Percentiles rank a stretch among this genome's conserved stretches.
phyloP scores from a whole-genome alignment of 139 green algal genomes.

The Micractinium conductrix region DNA sequence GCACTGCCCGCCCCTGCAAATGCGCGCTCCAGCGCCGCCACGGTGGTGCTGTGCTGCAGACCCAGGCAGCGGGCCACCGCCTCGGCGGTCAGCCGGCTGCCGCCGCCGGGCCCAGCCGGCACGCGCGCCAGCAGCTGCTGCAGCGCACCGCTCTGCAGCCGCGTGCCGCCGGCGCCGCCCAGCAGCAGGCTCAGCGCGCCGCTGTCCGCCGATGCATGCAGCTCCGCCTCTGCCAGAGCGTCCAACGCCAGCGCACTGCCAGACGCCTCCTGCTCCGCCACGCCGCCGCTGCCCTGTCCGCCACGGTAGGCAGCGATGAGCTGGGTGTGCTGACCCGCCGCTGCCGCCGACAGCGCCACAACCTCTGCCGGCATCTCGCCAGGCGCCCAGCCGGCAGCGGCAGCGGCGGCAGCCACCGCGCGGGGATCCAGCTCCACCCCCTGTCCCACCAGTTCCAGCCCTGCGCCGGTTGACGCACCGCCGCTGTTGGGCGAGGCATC shows the following conservation, averaged over 20 bases:
- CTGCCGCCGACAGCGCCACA: neutral
- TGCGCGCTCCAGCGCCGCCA: neutral
- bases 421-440: neutral
- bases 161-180: neutral
- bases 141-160: neutral
- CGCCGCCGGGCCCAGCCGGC: neutral
- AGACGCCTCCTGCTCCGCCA: too few species aligned
- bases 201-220: neutral
- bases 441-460: conserved; percentile 18
- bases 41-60: conserved; percentile 3
- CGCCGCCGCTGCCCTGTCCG: neutral
- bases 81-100: neutral
- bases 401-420: neutral
- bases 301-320: conserved; percentile 1
- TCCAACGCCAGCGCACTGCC: neutral
- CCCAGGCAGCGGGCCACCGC: conserved; percentile 25
- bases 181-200: conserved; percentile 41
- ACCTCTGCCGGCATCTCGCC: neutral
- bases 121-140: conserved; percentile 4
- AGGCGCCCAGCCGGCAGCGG: neutral
- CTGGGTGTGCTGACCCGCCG: neutral
- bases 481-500: too few species aligned
- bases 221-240: neutral
- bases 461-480: neutral
- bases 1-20: neutral